Percentiles rank a stretch among this genome's conserved stretches.
phyloP scores from a whole-genome alignment of 2,329 filamentous ascomycete genomes.

The Hypoxylon sp. region DNA sequence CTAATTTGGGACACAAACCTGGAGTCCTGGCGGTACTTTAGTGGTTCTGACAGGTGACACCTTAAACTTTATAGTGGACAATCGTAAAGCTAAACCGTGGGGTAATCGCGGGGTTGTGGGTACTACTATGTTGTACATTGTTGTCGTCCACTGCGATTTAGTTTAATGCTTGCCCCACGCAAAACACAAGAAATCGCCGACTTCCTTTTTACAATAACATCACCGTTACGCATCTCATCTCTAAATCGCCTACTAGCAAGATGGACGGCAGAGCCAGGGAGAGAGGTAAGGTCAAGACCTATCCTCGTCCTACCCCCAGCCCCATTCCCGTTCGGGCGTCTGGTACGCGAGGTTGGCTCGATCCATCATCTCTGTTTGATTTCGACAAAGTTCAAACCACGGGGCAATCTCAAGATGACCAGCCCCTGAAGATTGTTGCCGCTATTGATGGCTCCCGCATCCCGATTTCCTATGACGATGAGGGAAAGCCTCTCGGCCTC shows the following conservation, averaged over 20 bases:
- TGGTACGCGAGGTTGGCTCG: too few relatives aligned
- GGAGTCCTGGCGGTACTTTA: too few relatives aligned
- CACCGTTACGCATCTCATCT: not conserved
- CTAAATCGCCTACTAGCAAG: not conserved
- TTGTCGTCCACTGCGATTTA: not conserved
- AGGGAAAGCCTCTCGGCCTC: constrained; percentile 58
- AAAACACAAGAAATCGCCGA: not conserved
- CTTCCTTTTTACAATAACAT: not conserved
- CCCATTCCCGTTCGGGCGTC: too few relatives aligned
- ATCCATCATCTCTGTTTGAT: too few relatives aligned
- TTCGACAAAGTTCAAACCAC: not conserved
- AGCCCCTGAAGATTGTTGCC: constrained; percentile 43
- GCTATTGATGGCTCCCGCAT: constrained; percentile 51
- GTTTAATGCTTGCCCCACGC: not conserved
- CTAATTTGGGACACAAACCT: not conserved
- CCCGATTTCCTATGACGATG: constrained; percentile 66
- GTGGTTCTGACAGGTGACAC: not conserved
- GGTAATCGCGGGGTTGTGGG: constrained; percentile 18
- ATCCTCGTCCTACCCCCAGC: too few relatives aligned
- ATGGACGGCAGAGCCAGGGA: not conserved
- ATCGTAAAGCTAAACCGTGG: constrained; percentile 10
- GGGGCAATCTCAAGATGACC: not conserved
- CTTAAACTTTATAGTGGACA: not conserved
- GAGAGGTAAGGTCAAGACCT: too few relatives aligned
- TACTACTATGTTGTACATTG: not conserved